Percentiles rank a stretch among this genome's conserved stretches.
phyloP scores from a whole-genome alignment of 2,329 filamentous ascomycete genomes.

The Rhytidhysteron rufulum region DNA sequence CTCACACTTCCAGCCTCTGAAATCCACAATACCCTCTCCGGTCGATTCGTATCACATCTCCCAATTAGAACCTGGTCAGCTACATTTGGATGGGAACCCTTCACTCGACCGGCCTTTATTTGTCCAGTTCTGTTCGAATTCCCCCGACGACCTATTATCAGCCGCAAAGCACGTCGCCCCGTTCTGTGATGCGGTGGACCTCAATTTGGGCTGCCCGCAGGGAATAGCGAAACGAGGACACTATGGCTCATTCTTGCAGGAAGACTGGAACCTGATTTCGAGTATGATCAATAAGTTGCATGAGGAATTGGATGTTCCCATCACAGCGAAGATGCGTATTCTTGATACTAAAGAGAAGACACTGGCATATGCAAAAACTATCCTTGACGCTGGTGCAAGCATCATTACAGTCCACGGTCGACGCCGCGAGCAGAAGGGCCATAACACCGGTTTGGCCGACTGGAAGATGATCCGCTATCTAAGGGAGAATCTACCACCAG shows the following conservation, averaged over 20 bases:
- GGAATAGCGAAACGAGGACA: conserved; percentile 87
- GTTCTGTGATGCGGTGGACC: conserved; percentile 90
- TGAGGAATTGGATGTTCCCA: conserved; percentile 70
- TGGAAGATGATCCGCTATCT: conserved; percentile 83
- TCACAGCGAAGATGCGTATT: conserved; percentile 93
- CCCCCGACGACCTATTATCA: conserved; percentile 71
- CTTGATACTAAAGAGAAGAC: conserved; percentile 84
- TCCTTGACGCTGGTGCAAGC: conserved; percentile 82
- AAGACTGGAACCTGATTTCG: conserved; percentile 81
- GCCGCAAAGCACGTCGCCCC: conserved; percentile 77
- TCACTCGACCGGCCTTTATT: conserved; percentile 81
- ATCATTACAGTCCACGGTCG: conserved; percentile 92
- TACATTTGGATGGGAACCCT: conserved; percentile 77
- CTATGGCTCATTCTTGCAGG: conserved; percentile 93
- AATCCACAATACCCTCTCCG: conserved; percentile 31
- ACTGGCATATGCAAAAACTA: conserved; percentile 81
- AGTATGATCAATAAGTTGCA: conserved; percentile 82
- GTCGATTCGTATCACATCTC: conserved; percentile 31
- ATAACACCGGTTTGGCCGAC: conserved; percentile 88
- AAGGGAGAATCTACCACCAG: conserved; percentile 74
- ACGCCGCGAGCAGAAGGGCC: conserved; percentile 87
- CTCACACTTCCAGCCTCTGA: conserved; percentile 72
- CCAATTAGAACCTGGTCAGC: conserved; percentile 21
- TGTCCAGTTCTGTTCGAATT: conserved; percentile 94
- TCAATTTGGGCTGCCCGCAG: conserved; percentile 95